Evolutionary conservation across 192 early-diverging fungal genomes (phyloP), one percentile per base, ranked within the genome.

Genomic region (Linnemannia exigua): DNA sequence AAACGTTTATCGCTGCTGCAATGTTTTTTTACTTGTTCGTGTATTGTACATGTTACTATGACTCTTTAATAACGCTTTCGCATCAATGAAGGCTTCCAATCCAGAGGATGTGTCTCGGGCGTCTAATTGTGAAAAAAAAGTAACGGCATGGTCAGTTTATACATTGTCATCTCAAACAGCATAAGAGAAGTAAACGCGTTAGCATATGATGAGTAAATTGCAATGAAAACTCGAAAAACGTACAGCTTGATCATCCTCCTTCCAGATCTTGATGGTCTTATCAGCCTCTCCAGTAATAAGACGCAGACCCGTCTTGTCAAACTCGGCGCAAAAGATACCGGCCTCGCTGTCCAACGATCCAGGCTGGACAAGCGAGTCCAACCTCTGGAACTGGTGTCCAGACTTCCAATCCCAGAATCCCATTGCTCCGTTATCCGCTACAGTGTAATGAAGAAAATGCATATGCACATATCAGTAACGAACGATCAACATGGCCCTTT

Each of bases 211-310:
- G 17, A 77, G 48, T 19, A 52, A 20, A 52, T 7, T 22, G 19
- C n/a, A 48, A 80, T 25, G 50, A 47, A 1, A 0, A n/a, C n/a
- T n/a, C n/a, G n/a, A 48, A 44, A 79, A 61, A 74, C 87, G 61
- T 88, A 92, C 90, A 20, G 97, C 96, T 63, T 93, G 90, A 52
- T 95, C 93, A 76, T 98, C 96, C 80, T 98, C 96, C 72, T 94
- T 95, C 93, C 95, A 99, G 69, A 99, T 97, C 91, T 99, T 99
- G 88, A 99, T 97, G 1, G 97, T 97, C 90, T 99, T 99, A 88
- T 99, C 99, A 0, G 98, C 98, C 87, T 99, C 99, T 79, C 99
- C 96, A 3, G 99, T 99, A 77, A 99, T 97, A 67, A 99, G 90
- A 50, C 99, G 95, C 71, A 95, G 92, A 1, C 99, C 98, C 25